Evolutionary conservation across 371 early-diverging fungal species (phyloP).

Genomic region (Phascolomyces articulosus): DNA sequence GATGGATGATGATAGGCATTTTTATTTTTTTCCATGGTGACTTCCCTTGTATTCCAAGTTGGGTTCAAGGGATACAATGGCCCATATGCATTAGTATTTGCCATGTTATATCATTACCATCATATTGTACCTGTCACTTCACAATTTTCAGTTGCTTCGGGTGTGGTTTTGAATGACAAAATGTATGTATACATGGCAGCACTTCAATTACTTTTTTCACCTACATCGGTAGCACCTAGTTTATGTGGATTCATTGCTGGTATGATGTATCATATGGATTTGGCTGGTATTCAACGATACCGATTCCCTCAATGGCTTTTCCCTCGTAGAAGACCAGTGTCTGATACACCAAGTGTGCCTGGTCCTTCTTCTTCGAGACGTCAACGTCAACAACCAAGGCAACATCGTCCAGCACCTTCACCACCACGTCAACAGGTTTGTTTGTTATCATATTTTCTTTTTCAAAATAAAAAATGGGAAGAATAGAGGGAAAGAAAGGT

Average conservation of each 20-base stretch:
- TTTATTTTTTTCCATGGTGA: slow-evolving; percentile 48
- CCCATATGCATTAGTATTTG: slow-evolving; percentile 61
- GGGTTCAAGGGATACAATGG: slow-evolving; percentile 25
- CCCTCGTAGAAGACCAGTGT: background rate
- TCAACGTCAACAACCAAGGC: slow-evolving; percentile 5
- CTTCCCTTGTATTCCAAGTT: slow-evolving; percentile 59
- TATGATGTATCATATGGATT: slow-evolving; percentile 59
- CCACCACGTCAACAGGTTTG: slow-evolving; percentile 1
- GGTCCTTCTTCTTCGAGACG: slow-evolving; percentile 7
- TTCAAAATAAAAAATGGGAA: background rate
- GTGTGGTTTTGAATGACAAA: slow-evolving; percentile 65
- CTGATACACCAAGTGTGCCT: slow-evolving; percentile 26
- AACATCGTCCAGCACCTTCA: slow-evolving; percentile 2
- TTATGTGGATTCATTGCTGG: slow-evolving; percentile 65
- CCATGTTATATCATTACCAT: slow-evolving; percentile 64
- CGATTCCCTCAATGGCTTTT: slow-evolving; percentile 50
- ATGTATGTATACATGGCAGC: slow-evolving; percentile 63
- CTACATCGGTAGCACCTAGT: slow-evolving; percentile 31
- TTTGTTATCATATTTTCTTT: background rate
- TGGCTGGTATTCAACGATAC: slow-evolving; percentile 63
- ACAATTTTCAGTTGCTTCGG: slow-evolving; percentile 60
- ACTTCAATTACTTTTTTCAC: slow-evolving; percentile 33
- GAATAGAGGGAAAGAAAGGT: background rate
- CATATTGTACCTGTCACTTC: slow-evolving; percentile 61
- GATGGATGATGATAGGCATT: too few species aligned